Evolutionary conservation across 208 protist species (phyloP).

Genomic region (Wallacemonas sp.): DNA sequence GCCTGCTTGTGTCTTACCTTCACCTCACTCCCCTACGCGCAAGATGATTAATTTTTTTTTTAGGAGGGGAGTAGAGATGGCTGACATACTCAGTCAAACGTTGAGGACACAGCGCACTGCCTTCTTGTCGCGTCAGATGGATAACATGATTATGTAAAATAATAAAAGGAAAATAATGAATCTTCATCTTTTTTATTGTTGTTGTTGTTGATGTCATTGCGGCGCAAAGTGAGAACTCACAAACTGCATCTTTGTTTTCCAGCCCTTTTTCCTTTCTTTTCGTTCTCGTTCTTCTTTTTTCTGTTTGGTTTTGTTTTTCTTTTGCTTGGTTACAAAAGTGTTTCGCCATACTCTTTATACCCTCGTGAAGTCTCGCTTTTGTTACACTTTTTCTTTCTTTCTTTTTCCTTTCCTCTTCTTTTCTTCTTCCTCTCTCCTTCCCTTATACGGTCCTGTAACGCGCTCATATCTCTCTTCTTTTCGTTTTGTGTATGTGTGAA

Average conservation of each 20-base stretch:
- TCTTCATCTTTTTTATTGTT: background rate
- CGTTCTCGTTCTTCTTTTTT: background rate
- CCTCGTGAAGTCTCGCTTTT: background rate
- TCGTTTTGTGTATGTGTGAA: background rate
- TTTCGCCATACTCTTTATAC: background rate
- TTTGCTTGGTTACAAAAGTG: background rate
- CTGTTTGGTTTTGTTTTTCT: background rate
- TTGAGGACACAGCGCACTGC: too few species aligned
- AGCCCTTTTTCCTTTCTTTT: background rate
- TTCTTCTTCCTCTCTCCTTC: background rate
- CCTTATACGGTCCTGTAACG: background rate
- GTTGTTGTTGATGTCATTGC: background rate
- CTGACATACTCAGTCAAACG: too few species aligned
- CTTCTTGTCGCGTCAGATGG: too few species aligned
- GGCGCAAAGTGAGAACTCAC: background rate
- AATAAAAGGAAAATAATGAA: background rate
- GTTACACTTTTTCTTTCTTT: slow-evolving; percentile 5
- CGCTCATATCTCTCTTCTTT: too few species aligned
- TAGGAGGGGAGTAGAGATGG: too few species aligned
- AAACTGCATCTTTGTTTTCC: too few species aligned
- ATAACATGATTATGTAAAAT: too few species aligned
- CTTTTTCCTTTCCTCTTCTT: slow-evolving; percentile 8
- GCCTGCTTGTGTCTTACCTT: too few species aligned
- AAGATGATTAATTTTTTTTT: too few species aligned
- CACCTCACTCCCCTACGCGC: too few species aligned